Evolutionary conservation across 2,329 filamentous ascomycete species (phyloP), one percentile per base, ranked within the genome.

Genomic region (Juglanconis sp.): DNA sequence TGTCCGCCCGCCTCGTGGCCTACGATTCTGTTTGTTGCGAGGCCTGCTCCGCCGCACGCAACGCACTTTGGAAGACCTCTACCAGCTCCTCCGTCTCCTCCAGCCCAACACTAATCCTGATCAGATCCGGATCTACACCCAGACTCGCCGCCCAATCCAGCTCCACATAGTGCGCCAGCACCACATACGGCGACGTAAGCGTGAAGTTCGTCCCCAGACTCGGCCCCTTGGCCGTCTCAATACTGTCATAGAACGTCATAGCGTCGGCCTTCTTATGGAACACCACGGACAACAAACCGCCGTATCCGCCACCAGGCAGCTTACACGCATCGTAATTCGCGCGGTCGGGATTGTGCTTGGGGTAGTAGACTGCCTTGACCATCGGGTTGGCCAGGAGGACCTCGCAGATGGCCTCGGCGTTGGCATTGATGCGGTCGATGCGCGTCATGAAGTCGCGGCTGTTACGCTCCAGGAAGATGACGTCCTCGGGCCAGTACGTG

Each of bases 191-290:
- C 53, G 89, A 96, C 60, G 89, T 89, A 42, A 99, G 79, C 0
- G 95, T 98, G 72, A 99, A 99, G 74, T 99, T 99, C 0, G 95
- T 98, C 2, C 95, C 95, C 53, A 99, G 79, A 74, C 92, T 97
- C 0, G 95, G 95, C 0, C 95, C 95, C 74, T 99, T 99, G 44
- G 92, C 87, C 1, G 92, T 95, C 64, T 96, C 87, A 15, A 99
- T 77, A 11, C 84, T 82, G 74, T 99, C 92, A 74, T 89, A 97
- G 73, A 98, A 97, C 1, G 85, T 83, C 57, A 91, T 79, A 0
- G 94, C 91, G 64, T 93, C 87, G 35, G 81, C 79, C 59, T 82
- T 85, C 1, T 80, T 80, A 66, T 90, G 78, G 69, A 98, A 96
- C 0, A 89, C 91, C 42, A 93, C 87, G 3, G 92, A 96, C 11